These are phyloP conservation scores for Colletotrichum sp. DNA, from an alignment of 2,329 filamentous ascomycete species.

Conservation along the genomic window DNA sequence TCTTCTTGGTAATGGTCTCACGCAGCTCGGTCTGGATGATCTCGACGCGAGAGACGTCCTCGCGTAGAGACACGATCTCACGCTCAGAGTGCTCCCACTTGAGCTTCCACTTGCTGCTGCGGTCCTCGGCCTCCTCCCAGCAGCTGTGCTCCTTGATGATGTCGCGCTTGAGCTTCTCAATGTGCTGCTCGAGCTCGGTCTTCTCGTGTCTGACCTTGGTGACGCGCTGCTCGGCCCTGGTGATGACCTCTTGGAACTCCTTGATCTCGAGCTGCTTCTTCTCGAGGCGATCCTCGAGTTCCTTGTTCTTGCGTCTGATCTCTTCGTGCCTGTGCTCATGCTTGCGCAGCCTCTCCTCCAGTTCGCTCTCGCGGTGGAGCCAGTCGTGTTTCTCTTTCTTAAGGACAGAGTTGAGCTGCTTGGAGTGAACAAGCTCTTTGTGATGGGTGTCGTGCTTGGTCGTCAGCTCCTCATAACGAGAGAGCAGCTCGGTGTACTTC, in stretches of 20 bases:
- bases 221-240: background rate
- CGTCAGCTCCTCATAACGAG: constrained; percentile 1
- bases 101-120: constrained; percentile 10
- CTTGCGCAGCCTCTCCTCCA: constrained; percentile 2
- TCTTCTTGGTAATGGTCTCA: constrained; percentile 1
- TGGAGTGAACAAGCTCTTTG: constrained; percentile 2
- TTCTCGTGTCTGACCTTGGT: background rate
- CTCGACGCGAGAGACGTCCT: constrained; percentile 8
- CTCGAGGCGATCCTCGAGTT: constrained; percentile 1
- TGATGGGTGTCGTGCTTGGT: background rate
- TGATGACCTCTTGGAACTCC: constrained; percentile 2
- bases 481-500: constrained; percentile 3
- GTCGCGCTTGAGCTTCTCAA: background rate
- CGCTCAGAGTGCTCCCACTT: constrained; percentile 13
- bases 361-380: background rate
- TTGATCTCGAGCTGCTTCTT: constrained; percentile 9
- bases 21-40: background rate
- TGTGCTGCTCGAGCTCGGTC: background rate
- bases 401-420: background rate
- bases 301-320: constrained; percentile 9
- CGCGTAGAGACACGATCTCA: background rate
- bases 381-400: constrained; percentile 9
- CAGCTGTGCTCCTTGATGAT: background rate
- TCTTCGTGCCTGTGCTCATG: constrained; percentile 3
- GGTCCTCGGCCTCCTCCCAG: constrained; percentile 6